Evolutionary conservation across 768 basidiomycete species (phyloP).

Genomic region (Lactarius hengduanensis): DNA sequence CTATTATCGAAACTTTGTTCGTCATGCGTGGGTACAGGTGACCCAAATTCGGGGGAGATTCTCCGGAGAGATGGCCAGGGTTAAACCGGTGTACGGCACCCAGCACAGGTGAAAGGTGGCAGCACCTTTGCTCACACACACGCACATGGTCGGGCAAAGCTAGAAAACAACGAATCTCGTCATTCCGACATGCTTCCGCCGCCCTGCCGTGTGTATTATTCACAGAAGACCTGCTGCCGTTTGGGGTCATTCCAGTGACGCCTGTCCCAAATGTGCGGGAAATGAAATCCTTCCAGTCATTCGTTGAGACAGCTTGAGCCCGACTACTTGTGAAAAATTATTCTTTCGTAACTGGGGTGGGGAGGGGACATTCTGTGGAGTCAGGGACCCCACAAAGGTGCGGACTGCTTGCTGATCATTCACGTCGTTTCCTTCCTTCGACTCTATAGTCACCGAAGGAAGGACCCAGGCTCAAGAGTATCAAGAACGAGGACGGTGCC

Average conservation of each 20-base stretch:
- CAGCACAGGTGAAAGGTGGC: constrained; percentile 9
- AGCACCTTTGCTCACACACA: background rate
- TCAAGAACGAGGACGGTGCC: constrained; percentile 20
- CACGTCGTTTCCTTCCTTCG: background rate
- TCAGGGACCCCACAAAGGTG: background rate
- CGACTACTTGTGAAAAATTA: constrained; percentile 3
- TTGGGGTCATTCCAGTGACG: constrained; percentile 19
- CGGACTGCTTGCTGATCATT: constrained; percentile 7
- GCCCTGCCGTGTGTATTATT: constrained; percentile 16
- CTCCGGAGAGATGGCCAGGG: constrained; percentile 9
- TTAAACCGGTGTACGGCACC: constrained; percentile 7
- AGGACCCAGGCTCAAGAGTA: constrained; percentile 12
- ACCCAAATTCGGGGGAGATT: constrained; percentile 18
- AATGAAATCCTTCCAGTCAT: constrained; percentile 20
- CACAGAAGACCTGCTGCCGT: constrained; percentile 21
- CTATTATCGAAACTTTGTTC: constrained; percentile 15
- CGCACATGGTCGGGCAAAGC: constrained; percentile 5
- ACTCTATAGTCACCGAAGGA: constrained; percentile 3
- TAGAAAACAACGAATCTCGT: constrained; percentile 19
- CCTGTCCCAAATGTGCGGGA: constrained; percentile 9
- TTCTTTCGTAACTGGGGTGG: constrained; percentile 9
- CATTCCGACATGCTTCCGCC: constrained; percentile 24
- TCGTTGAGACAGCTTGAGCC: constrained; percentile 1
- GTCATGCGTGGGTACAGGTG: constrained; percentile 12
- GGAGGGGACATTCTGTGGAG: background rate